Evolutionary conservation across 2,329 filamentous ascomycete genomes (phyloP).

Genomic region (Arthrobotrys entomopaga): DNA sequence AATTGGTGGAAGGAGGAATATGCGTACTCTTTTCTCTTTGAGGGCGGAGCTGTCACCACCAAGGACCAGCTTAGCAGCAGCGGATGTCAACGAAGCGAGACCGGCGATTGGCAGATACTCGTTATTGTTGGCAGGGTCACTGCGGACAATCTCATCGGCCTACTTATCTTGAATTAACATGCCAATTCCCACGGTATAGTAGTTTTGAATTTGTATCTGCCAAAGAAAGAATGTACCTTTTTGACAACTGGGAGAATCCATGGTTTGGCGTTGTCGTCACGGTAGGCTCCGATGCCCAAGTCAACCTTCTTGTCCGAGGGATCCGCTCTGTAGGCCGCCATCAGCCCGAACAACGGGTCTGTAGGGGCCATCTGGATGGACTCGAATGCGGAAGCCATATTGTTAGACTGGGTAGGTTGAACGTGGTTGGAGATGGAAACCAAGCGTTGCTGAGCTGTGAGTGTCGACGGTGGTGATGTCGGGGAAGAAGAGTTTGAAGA

Average conservation of each 20-base stretch:
- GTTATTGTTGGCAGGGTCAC: constrained; percentile 78
- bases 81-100: constrained; percentile 90
- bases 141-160: constrained; percentile 69
- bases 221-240: constrained; percentile 31
- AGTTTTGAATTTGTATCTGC: not conserved
- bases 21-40: constrained; percentile 65
- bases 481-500: constrained; percentile 15
- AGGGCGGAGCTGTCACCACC: constrained; percentile 81
- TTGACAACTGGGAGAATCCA: constrained; percentile 92
- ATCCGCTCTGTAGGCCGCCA: constrained; percentile 99
- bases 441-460: constrained; percentile 42
- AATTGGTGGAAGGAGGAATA: no score
- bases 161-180: constrained; percentile 63
- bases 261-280: constrained; percentile 96
- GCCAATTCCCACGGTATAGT: not conserved
- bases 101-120: constrained; percentile 98
- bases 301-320: constrained; percentile 96
- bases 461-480: not conserved
- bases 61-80: constrained; percentile 90
- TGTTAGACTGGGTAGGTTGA: constrained; percentile 20
- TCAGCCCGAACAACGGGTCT: constrained; percentile 95
- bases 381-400: constrained; percentile 63
- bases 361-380: constrained; percentile 89
- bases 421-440: constrained; percentile 43
- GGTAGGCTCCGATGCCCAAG: constrained; percentile 96